Conservation (phyloP, 2,329 filamentous ascomycete genomes). For the Neoascochyta sp. region DNA sequence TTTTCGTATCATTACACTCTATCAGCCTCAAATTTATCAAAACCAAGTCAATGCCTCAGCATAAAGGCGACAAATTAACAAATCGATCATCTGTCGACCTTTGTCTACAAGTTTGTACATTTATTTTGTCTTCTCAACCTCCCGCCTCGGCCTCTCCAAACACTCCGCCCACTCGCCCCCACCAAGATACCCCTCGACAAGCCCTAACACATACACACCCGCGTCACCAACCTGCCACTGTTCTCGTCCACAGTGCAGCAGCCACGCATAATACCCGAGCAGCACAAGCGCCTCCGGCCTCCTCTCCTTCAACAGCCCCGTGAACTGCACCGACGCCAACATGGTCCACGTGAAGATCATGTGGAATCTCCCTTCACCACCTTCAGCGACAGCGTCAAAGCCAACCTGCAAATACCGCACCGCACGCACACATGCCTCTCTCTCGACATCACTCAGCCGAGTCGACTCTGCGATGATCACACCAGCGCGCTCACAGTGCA, state of each 20-base stretch:
- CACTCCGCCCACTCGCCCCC: too few species aligned
- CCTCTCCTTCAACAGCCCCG: constrained; percentile 34
- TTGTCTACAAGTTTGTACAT: too few species aligned
- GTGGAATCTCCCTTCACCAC: constrained; percentile 8
- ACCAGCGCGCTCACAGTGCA: constrained; percentile 15
- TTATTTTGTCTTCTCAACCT: too few species aligned
- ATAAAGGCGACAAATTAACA: too few species aligned
- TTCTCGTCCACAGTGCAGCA: constrained; percentile 40
- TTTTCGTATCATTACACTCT: too few species aligned
- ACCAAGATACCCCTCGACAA: constrained; percentile 54
- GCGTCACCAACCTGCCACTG: constrained; percentile 21
- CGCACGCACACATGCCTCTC: constrained; percentile 23
- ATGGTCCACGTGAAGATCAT: constrained; percentile 40
- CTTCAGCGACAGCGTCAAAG: constrained; percentile 15
- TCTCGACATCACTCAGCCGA: constrained; percentile 12
- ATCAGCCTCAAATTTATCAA: too few species aligned
- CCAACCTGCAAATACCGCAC: constrained; percentile 22
- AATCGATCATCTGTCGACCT: too few species aligned
- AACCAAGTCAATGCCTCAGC: too few species aligned
- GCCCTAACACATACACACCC: constrained; percentile 13
- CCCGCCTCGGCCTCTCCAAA: too few species aligned
- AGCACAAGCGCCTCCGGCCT: constrained; percentile 47
- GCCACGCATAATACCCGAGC: constrained; percentile 49
- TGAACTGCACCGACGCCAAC: constrained; percentile 35
- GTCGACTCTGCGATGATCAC: constrained; percentile 15